phyloP scores from a whole-genome alignment of 495 filamentous ascomycete genomes.

The Penicillium atrosanguineum region DNA sequence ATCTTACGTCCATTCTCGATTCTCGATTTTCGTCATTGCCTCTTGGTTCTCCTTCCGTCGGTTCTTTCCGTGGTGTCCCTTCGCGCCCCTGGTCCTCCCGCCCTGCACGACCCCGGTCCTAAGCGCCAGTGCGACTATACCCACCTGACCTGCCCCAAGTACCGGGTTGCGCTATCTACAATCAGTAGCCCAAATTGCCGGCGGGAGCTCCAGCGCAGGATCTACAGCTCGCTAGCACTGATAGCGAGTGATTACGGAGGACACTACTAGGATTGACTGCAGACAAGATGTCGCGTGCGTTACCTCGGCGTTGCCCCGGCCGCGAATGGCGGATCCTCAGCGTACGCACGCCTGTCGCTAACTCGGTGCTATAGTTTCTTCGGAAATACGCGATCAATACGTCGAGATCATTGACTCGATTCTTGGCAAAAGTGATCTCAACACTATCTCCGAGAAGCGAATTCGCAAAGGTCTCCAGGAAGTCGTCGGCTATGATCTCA shows the following conservation, averaged over 20 bases:
- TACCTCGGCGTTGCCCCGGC: slow-evolving; percentile 22
- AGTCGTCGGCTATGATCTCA: slow-evolving; percentile 75
- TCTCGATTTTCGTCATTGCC: neutral
- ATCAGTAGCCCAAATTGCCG: neutral
- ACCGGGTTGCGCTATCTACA: slow-evolving; percentile 13
- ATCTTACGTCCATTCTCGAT: neutral
- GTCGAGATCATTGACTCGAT: slow-evolving; percentile 90
- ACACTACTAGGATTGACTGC: slow-evolving; percentile 4
- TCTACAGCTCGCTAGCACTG: neutral
- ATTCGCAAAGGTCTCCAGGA: slow-evolving; percentile 84
- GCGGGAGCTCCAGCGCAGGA: slow-evolving; percentile 2
- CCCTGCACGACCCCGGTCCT: slow-evolving; percentile 23
- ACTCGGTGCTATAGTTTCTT: slow-evolving; percentile 53
- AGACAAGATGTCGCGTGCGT: slow-evolving; percentile 44
- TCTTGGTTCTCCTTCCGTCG: neutral
- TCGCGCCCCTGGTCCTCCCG: neutral
- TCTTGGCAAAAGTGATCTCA: slow-evolving; percentile 74
- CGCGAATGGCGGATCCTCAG: slow-evolving; percentile 14
- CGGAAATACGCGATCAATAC: slow-evolving; percentile 65
- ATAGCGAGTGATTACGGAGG: neutral
- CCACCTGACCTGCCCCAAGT: slow-evolving; percentile 24
- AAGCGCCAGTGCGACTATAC: slow-evolving; percentile 45
- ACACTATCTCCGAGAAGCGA: slow-evolving; percentile 88
- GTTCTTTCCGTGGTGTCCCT: neutral
- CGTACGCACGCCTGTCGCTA: slow-evolving; percentile 8